Conservation (phyloP, 2,329 filamentous ascomycete species). For the Paecilomyces dactylethromorphus region DNA sequence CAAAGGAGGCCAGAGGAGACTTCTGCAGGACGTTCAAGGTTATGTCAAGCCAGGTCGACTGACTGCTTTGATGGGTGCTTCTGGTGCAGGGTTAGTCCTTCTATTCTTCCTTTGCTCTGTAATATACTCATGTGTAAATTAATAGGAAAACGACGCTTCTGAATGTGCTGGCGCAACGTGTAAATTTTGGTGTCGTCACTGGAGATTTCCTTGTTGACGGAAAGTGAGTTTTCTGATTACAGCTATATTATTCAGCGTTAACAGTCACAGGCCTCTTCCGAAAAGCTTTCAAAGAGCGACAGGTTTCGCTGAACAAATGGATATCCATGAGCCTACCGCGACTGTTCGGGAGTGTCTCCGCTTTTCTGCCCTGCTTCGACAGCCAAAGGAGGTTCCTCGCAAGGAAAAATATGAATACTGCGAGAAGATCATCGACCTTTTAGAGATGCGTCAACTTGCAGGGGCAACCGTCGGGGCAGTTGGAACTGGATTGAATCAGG, state of each 20-base stretch:
- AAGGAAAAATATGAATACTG: slow-evolving; percentile 63
- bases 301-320: slow-evolving; percentile 57
- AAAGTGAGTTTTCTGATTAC: slow-evolving; percentile 17
- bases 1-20: slow-evolving; percentile 35
- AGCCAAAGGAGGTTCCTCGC: slow-evolving; percentile 49
- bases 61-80: slow-evolving; percentile 75
- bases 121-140: not conserved
- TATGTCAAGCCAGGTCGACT: slow-evolving; percentile 72
- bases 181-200: slow-evolving; percentile 38
- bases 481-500: slow-evolving; percentile 55
- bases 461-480: slow-evolving; percentile 57
- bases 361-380: slow-evolving; percentile 60
- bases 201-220: slow-evolving; percentile 42
- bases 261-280: slow-evolving; percentile 28
- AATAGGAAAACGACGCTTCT: slow-evolving; percentile 44
- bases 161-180: slow-evolving; percentile 40
- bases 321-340: slow-evolving; percentile 60
- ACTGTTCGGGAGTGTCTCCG: slow-evolving; percentile 61
- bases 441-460: slow-evolving; percentile 63
- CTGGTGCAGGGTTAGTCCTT: slow-evolving; percentile 44
- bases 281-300: slow-evolving; percentile 48
- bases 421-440: slow-evolving; percentile 60
- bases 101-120: not conserved
- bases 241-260: not conserved
- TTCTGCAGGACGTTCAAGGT: slow-evolving; percentile 59